Conservation (phyloP, 2,329 filamentous ascomycete genomes). For the Diaporthe ampelina region DNA sequence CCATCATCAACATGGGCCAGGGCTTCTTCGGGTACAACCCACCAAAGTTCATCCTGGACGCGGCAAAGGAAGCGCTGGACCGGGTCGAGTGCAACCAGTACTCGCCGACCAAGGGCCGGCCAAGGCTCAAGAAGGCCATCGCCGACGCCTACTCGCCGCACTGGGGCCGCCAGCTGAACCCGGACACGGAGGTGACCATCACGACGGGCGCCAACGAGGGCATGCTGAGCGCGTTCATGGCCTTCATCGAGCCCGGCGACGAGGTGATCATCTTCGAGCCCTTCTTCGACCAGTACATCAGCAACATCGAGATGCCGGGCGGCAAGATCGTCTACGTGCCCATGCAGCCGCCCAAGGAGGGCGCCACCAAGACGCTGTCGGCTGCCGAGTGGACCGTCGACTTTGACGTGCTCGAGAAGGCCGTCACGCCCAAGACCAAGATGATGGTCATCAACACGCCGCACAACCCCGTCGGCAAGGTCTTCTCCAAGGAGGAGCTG, state of each 20-base stretch:
- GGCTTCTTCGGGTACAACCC: slow-evolving; percentile 95
- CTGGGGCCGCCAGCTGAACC: slow-evolving; percentile 86
- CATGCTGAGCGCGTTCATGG: slow-evolving; percentile 99
- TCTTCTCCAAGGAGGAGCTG: slow-evolving; percentile 88
- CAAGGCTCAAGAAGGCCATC: slow-evolving; percentile 91
- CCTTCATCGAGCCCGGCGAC: slow-evolving; percentile 92
- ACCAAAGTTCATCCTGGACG: slow-evolving; percentile 89
- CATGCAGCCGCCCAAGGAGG: slow-evolving; percentile 88
- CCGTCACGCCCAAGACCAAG: slow-evolving; percentile 88
- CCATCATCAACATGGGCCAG: slow-evolving; percentile 68
- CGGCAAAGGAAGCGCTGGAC: slow-evolving; percentile 90
- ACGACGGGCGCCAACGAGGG: slow-evolving; percentile 93
- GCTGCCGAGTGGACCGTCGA: slow-evolving; percentile 91
- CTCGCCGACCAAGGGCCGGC: slow-evolving; percentile 93
- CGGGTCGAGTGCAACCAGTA: slow-evolving; percentile 99
- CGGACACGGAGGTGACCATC: slow-evolving; percentile 93
- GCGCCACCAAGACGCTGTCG: slow-evolving; percentile 83
- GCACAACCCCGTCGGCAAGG: slow-evolving; percentile 97
- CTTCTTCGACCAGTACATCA: slow-evolving; percentile 99
- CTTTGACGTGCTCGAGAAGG: slow-evolving; percentile 83
- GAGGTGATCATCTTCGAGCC: slow-evolving; percentile 99
- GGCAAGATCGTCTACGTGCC: slow-evolving; percentile 96
- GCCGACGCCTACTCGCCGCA: slow-evolving; percentile 92
- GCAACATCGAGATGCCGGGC: slow-evolving; percentile 98
- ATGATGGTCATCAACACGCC: slow-evolving; percentile 95